Base-by-base conservation (phyloP, 768 basidiomycete species). In the Boletus coccyginus region DNA sequence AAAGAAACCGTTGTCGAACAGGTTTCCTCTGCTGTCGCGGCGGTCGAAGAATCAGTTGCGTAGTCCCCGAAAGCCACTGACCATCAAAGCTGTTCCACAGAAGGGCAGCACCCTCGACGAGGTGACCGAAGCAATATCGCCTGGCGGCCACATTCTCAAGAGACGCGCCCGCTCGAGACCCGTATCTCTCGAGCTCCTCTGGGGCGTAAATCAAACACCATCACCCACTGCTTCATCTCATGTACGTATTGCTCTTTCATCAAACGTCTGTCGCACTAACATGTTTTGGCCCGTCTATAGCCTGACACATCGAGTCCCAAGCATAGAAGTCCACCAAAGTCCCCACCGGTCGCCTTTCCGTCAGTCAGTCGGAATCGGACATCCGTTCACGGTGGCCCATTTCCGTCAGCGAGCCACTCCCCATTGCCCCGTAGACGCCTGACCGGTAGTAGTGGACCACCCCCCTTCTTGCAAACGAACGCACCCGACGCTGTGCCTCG, bases 101-200 rank as follows among this genome's bases (percentile, higher is more conserved):
- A 79, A 78, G 56, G 77, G 73, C 1, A 82, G 74, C 50, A 65
- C 71, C 24, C 73, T 74, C 47, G 80, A 82, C 57, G 86, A 88
- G 64, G 83, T 87, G 32, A 83, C 77, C 3, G 87, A 85, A 58
- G 84, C 83, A 2, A 77, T 90, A 55, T 91, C 88, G 0, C 89
- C 89, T 3, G 87, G 87, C 13, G 89, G 88, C 0, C 89, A 90
- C 69, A 75, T 92, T 53, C 80, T 77, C 39, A 91, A 92, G 70
- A 79, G 88, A 53, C 82, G 89, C 12, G 89, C 88, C 1, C 83
- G 87, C 12, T 83, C 87, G 29, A 78, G 88, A 50, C 89, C 88
- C 3, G 76, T 90, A 14, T 90, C 89, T 19, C 70, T 80, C 29
- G 87, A 88, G 65, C 72, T 89, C 45, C 75, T 83, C 17, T 80